A percentile compares a stretch with the other conserved stretches of the same genome.
phyloP scores from a whole-genome alignment of 179 eudicot species.

The Silene vulgaris region DNA sequence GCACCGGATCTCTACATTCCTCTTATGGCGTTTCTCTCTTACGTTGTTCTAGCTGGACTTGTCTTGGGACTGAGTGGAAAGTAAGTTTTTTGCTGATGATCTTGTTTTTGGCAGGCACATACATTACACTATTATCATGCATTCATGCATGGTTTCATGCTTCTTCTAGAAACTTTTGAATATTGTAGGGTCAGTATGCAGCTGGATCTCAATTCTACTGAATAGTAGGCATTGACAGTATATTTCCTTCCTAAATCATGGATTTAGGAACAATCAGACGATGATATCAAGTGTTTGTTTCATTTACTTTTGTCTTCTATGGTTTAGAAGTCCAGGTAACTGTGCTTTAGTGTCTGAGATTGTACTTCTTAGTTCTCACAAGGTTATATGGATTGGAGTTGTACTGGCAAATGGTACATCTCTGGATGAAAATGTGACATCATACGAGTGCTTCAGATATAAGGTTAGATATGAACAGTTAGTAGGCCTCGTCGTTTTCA shows the following conservation, averaged over 20 bases:
- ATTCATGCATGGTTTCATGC: neutral
- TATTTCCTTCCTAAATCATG: neutral
- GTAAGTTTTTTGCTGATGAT: conserved; percentile 40
- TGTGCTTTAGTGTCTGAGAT: neutral
- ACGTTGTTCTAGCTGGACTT: conserved; percentile 73
- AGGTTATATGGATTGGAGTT: neutral
- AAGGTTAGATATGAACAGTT: neutral
- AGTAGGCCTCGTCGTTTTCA: neutral
- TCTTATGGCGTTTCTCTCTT: conserved; percentile 76
- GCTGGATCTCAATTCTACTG: too few relatives aligned
- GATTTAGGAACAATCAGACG: neutral
- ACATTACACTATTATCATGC: neutral
- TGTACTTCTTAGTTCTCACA: neutral
- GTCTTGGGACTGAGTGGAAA: conserved; percentile 73
- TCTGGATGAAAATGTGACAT: neutral
- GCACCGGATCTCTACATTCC: conserved; percentile 93
- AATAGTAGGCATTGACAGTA: neutral
- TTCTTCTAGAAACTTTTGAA: neutral
- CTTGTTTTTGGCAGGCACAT: conserved; percentile 5
- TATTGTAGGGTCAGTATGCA: neutral
- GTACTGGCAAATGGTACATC: conserved; percentile 6
- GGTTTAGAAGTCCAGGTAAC: neutral
- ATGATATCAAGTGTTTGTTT: neutral
- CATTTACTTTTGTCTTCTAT: neutral
- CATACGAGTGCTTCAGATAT: neutral